phyloP scores from a whole-genome alignment of 2,329 filamentous ascomycete genomes.

The Conoideocrella luteorostrata region DNA sequence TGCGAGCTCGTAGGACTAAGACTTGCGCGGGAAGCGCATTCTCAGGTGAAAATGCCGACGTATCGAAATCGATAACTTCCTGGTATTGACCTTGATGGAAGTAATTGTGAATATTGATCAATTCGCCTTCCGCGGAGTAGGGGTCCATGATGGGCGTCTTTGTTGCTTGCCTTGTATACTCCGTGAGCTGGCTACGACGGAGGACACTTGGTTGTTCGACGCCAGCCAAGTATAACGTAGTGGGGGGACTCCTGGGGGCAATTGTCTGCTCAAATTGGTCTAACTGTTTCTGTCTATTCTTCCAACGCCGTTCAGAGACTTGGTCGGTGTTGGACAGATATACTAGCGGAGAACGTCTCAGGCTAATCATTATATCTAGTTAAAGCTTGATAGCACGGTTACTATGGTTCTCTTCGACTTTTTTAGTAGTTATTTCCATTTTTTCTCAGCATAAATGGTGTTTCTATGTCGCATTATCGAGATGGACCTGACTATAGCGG shows the following conservation, averaged over 20 bases:
- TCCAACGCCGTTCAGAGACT: not conserved
- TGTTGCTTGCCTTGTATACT: not conserved
- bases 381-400: too few species aligned
- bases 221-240: constrained; percentile 3
- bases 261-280: not conserved
- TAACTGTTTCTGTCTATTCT: not conserved
- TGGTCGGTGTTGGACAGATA: too few species aligned
- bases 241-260: not conserved
- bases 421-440: too few species aligned
- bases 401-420: too few species aligned
- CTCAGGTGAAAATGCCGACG: constrained; percentile 67
- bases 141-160: constrained; percentile 53
- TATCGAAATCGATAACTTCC: constrained; percentile 79
- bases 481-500: too few species aligned
- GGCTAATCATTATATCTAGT: too few species aligned
- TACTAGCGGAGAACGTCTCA: too few species aligned
- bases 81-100: constrained; percentile 81
- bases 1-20: constrained; percentile 72
- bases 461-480: too few species aligned
- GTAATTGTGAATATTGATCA: constrained; percentile 65
- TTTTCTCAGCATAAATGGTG: too few species aligned
- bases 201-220: constrained; percentile 10
- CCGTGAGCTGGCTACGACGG: constrained; percentile 3
- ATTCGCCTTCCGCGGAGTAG: constrained; percentile 64
- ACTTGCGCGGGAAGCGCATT: constrained; percentile 73